phyloP scores from a whole-genome alignment of 345 rosid genomes.

The Brassica incana region DNA sequence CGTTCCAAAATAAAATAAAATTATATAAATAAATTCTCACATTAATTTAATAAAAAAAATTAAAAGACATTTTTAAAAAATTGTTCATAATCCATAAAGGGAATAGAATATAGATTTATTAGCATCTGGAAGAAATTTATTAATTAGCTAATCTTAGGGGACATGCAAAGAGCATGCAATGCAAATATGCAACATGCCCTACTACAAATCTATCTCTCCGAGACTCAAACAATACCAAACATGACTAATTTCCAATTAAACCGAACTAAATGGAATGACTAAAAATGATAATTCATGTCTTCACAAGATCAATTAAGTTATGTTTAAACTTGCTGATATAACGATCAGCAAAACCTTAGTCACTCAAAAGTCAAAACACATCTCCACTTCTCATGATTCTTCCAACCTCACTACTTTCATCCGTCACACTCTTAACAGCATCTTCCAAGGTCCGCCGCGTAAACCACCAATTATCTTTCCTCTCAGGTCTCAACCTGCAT shows the following conservation, averaged over 20 bases:
- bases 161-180: slow-evolving; percentile 6
- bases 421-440: slow-evolving; percentile 51
- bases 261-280: not conserved
- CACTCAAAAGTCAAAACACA: slow-evolving; percentile 30
- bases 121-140: not conserved
- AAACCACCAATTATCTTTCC: not conserved
- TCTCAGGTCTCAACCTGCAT: not conserved
- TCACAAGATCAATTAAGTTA: slow-evolving; percentile 40
- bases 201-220: not conserved
- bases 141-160: not conserved
- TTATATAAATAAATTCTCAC: not conserved
- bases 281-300: not conserved
- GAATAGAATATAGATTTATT: not conserved
- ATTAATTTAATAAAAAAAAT: not conserved
- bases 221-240: not conserved
- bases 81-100: not conserved
- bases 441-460: slow-evolving; percentile 46
- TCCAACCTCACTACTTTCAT: slow-evolving; percentile 43
- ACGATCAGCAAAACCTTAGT: slow-evolving; percentile 37
- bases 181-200: not conserved
- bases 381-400: slow-evolving; percentile 51
- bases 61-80: not conserved
- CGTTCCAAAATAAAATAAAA: not conserved
- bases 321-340: slow-evolving; percentile 50
- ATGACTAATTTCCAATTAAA: not conserved